Percentiles rank a stretch among this genome's conserved stretches.
These are phyloP conservation scores for Aureobasidium sp. DNA, from an alignment of 2,329 filamentous ascomycete genomes.

Conservation along the genomic window DNA sequence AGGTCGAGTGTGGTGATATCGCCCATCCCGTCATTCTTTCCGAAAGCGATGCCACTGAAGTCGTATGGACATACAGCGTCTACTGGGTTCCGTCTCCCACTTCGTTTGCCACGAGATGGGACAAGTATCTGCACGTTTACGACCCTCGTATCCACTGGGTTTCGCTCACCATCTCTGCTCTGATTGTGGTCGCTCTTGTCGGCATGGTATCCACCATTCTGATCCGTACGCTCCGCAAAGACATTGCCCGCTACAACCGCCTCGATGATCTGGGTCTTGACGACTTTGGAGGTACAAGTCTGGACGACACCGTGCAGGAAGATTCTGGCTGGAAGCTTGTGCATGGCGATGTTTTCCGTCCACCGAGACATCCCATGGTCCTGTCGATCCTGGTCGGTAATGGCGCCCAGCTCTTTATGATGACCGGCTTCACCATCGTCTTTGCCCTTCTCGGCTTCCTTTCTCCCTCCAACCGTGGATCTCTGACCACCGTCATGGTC, in stretches of 20 bases:
- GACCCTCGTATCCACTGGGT: conserved; percentile 99
- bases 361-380: conserved; percentile 72
- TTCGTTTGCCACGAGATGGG: conserved; percentile 94
- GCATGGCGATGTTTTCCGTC: conserved; percentile 93
- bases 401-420: conserved; percentile 92
- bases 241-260: conserved; percentile 94
- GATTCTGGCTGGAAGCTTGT: conserved; percentile 98
- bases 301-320: conserved; percentile 91
- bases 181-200: conserved; percentile 87
- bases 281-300: conserved; percentile 67
- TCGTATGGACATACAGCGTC: conserved; percentile 87
- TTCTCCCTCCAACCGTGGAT: conserved; percentile 91
- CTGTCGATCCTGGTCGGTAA: conserved; percentile 86
- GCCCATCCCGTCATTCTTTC: conserved; percentile 57
- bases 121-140: conserved; percentile 96
- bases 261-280: conserved; percentile 86
- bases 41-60: conserved; percentile 53
- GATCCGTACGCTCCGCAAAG: conserved; percentile 79
- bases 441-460: conserved; percentile 93
- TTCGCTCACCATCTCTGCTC: conserved; percentile 89
- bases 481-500: conserved; percentile 86
- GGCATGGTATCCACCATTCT: conserved; percentile 91
- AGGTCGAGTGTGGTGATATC: conserved; percentile 57
- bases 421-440: conserved; percentile 88
- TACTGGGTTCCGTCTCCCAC: conserved; percentile 79